Evolutionary conservation across 768 basidiomycete genomes (phyloP).

Genomic region (Candolleomyces eurysporus): DNA sequence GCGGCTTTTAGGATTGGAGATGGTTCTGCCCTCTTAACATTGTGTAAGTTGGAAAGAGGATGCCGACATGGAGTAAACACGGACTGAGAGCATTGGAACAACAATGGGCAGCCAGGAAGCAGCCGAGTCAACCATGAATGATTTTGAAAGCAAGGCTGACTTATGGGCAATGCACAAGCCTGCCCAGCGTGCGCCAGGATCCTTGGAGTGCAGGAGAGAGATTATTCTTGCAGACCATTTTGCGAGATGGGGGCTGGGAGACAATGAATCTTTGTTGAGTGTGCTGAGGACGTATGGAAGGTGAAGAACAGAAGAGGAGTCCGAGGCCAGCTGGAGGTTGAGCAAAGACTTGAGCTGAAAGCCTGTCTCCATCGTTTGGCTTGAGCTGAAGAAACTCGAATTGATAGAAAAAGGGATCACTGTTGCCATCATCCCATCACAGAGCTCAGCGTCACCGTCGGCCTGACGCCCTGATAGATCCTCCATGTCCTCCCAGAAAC

Average conservation of each 20-base stretch:
- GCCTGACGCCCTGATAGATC: too few relatives aligned
- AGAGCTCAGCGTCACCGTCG: too few relatives aligned
- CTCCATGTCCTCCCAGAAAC: slow-evolving; percentile 4
- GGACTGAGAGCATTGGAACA: slow-evolving; percentile 67
- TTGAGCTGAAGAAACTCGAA: not conserved
- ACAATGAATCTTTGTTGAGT: slow-evolving; percentile 52
- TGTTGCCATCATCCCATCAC: too few relatives aligned
- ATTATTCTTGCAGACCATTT: slow-evolving; percentile 79
- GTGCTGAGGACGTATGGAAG: slow-evolving; percentile 57
- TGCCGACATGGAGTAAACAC: slow-evolving; percentile 32
- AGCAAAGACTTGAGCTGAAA: slow-evolving; percentile 64
- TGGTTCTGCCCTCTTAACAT: slow-evolving; percentile 65
- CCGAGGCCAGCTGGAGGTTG: slow-evolving; percentile 71
- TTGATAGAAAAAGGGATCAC: too few relatives aligned
- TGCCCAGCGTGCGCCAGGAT: slow-evolving; percentile 76
- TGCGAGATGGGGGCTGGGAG: slow-evolving; percentile 61
- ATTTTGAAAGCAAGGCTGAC: slow-evolving; percentile 56
- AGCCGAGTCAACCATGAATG: slow-evolving; percentile 65
- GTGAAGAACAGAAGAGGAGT: slow-evolving; percentile 56
- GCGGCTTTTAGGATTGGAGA: slow-evolving; percentile 57
- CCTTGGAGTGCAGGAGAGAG: slow-evolving; percentile 75
- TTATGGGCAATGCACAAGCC: slow-evolving; percentile 74
- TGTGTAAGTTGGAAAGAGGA: slow-evolving; percentile 20
- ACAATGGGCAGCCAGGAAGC: slow-evolving; percentile 69
- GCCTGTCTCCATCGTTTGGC: slow-evolving; percentile 36